Evolutionary conservation across 2,329 filamentous ascomycete species (phyloP).

Genomic region (Monosporascus cannonballus): DNA sequence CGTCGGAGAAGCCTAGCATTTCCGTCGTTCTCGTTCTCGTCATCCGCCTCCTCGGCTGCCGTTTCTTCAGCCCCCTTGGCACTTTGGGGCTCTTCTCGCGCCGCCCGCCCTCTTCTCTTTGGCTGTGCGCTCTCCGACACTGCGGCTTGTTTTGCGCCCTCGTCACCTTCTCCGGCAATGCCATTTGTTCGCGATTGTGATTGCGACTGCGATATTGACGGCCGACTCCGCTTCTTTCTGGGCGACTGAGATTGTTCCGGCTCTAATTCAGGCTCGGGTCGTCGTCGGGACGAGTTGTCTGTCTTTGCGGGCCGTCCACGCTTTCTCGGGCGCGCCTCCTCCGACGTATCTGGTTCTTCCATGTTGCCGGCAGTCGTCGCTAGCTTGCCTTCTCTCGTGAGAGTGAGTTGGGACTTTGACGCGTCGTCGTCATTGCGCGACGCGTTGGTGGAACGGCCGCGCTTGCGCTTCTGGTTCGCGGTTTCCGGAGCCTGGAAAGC

Average conservation of each 20-base stretch:
- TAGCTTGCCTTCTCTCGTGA: slow-evolving; percentile 10
- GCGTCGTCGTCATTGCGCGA: slow-evolving; percentile 25
- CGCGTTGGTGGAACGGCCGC: slow-evolving; percentile 37
- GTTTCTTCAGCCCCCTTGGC: slow-evolving; percentile 7
- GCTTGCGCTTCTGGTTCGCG: slow-evolving; percentile 35
- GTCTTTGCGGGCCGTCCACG: slow-evolving; percentile 16
- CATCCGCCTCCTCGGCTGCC: slow-evolving; percentile 23
- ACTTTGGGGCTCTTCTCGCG: slow-evolving; percentile 4
- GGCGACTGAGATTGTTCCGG: slow-evolving; percentile 9
- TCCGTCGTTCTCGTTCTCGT: slow-evolving; percentile 21
- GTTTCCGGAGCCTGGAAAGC: slow-evolving; percentile 17
- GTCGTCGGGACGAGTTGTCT: slow-evolving; percentile 2
- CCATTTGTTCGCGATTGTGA: background rate
- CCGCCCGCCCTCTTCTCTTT: slow-evolving; percentile 9
- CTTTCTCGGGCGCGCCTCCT: slow-evolving; percentile 16
- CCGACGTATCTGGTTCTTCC: slow-evolving; percentile 11
- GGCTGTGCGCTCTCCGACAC: slow-evolving; percentile 1
- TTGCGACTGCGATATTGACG: slow-evolving; percentile 5
- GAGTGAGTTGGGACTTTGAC: slow-evolving; percentile 15
- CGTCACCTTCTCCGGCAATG: background rate
- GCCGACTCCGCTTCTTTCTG: slow-evolving; percentile 22
- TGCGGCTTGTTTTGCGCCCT: slow-evolving; percentile 4
- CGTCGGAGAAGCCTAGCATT: slow-evolving; percentile 20
- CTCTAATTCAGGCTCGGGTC: slow-evolving; percentile 6
- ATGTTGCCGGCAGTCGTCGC: slow-evolving; percentile 2